A percentile compares a stretch with the other conserved stretches of the same genome.
Evolutionary conservation across 257 asterid species (phyloP).

Genomic region (Misopates orontium): DNA sequence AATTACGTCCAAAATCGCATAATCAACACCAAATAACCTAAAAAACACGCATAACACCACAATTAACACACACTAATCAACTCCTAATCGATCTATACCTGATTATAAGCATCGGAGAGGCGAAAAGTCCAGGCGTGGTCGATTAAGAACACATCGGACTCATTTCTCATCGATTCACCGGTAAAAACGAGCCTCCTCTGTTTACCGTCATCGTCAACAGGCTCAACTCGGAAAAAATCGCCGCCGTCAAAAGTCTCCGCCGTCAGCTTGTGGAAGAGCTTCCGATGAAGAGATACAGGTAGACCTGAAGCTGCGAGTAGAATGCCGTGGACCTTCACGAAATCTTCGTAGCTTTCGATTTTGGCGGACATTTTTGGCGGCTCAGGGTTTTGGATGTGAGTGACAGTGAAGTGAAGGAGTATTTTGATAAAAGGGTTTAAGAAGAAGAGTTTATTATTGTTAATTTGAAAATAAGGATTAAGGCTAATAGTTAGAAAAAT

Average conservation of each 20-base stretch:
- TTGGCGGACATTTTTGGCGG: constrained; percentile 22
- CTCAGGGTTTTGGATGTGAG: no score
- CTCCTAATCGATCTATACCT: constrained; percentile 36
- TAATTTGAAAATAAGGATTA: no score
- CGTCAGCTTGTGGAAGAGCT: constrained; percentile 76
- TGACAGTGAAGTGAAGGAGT: constrained; percentile 48
- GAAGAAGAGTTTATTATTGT: not conserved
- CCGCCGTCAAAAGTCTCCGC: constrained; percentile 90
- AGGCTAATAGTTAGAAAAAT: no score
- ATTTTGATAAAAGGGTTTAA: no score
- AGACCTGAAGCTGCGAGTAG: constrained; percentile 84
- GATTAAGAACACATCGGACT: constrained; percentile 76
- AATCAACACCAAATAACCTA: not conserved
- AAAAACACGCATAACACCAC: not conserved
- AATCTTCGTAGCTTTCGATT: constrained; percentile 55
- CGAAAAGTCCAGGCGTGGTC: constrained; percentile 99
- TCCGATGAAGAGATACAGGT: constrained; percentile 62
- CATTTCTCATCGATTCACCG: constrained; percentile 43
- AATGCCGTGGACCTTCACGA: constrained; percentile 70
- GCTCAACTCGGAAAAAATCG: constrained; percentile 78
- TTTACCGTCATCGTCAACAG: constrained; percentile 68
- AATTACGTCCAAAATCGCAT: not conserved
- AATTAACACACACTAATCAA: not conserved
- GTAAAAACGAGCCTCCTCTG: constrained; percentile 78
- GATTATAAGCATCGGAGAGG: constrained; percentile 83